Base-by-base conservation (phyloP, 345 rosid species). In the Sonneratia caseolaris region DNA sequence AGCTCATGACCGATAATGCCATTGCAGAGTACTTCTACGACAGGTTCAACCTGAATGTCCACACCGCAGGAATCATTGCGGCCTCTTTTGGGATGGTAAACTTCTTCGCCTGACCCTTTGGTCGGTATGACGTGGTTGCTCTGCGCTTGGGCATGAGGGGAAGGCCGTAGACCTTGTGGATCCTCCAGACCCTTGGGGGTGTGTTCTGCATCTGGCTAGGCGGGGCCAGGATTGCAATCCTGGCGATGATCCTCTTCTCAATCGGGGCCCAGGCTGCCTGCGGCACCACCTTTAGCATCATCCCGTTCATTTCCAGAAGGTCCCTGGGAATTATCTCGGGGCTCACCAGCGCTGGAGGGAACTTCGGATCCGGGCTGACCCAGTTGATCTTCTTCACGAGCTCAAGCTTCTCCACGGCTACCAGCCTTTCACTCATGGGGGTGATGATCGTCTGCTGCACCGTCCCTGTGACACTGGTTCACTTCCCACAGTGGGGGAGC, bases 81-180 rank as follows among this genome's bases (percentile, higher is more conserved):
- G 95, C 98, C 13, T 69, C 83, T 19, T 90, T 92, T 59, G 96
- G 96, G 8, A 92, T 90, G 96, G 95, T 93, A 12, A 90, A 88
- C 71, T 9, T 90, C 3, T 32, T 87, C 5, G 88, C 98, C n/a
- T 90, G 95, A 15, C 96, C 96, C 1, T 86, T 90, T 0, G 98
- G 96, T 0, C 95, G 95, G n/a, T 86, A 49, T 10, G 75, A 90
- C 73, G 7, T 32, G 1, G 85, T 90, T 11, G 91, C 86, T 0
- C 67, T 78, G n/a, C n/a, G 81, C 32, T 90, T 86, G 14, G 93
- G 93, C 69, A 90, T 92, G 96, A 85, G 96, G 65, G 96, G 98
- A 18, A 79, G 95, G 62, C 71, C 87, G 45, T 92, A 96, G 92
- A 79, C 62, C 7, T 82, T 92, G 0, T 92, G 94, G 95, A 85